These are phyloP conservation scores for Earliella scabrosa DNA, from an alignment of 1,284 basidiomycete species.

Conservation along the genomic window DNA sequence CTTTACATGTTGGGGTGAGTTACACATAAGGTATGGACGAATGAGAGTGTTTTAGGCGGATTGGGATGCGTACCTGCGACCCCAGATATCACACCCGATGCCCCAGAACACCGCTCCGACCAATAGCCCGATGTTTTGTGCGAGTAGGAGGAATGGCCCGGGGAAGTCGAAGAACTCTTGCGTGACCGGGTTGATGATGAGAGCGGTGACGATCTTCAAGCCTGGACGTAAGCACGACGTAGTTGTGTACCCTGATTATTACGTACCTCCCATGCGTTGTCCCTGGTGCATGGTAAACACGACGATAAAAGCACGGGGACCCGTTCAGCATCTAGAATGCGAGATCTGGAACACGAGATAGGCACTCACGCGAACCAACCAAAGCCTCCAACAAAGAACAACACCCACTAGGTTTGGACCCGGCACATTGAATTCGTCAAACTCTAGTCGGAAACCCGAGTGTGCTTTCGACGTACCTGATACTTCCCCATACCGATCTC, in stretches of 20 bases:
- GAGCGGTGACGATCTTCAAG: slow-evolving; percentile 45
- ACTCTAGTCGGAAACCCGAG: not conserved
- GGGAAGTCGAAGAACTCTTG: slow-evolving; percentile 56
- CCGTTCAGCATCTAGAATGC: no score
- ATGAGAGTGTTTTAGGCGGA: no score
- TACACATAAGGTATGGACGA: not conserved
- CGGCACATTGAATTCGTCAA: no score
- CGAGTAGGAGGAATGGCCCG: slow-evolving; percentile 59
- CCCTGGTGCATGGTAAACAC: slow-evolving; percentile 48
- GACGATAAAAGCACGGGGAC: no score
- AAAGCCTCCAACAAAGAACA: slow-evolving; percentile 65
- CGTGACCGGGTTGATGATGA: slow-evolving; percentile 60
- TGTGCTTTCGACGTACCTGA: slow-evolving; percentile 46
- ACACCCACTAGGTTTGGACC: slow-evolving; percentile 46
- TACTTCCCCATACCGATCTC: slow-evolving; percentile 78
- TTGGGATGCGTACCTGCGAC: slow-evolving; percentile 46
- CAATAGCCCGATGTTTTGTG: slow-evolving; percentile 64
- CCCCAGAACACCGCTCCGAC: slow-evolving; percentile 70
- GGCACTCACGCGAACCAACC: slow-evolving; percentile 70
- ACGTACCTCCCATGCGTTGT: slow-evolving; percentile 69
- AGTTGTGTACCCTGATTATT: not conserved
- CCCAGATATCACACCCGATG: slow-evolving; percentile 64
- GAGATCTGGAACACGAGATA: not conserved
- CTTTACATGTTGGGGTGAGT: slow-evolving; percentile 38
- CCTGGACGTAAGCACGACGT: slow-evolving; percentile 2